Base-by-base conservation (phyloP, 306 rosid species). In the Macrotyloma uniflorum region DNA sequence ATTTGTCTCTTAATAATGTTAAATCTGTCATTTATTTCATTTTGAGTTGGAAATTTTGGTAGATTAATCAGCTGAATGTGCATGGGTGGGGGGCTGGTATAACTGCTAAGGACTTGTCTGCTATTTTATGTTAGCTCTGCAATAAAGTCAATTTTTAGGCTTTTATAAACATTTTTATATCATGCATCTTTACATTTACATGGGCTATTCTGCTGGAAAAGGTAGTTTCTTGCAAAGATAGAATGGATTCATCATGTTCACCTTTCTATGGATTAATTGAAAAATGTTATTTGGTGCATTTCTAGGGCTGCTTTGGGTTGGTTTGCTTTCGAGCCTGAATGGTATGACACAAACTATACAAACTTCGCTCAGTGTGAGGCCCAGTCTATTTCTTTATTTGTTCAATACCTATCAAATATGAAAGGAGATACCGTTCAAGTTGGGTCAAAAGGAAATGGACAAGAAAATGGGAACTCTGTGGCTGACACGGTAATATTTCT, bases 321-420 rank as follows among this genome's bases (percentile, higher is more conserved):
- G 98, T 94, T 94, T 92, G 91, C 98, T 58, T 61, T 81, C 75
- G 89, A 84, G 80, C 93, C 93, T 16, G 97, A 91, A 69, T 95
- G 98, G 98, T 95, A 82, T 72, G 98, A 95, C 81, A 81, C 89
- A 65, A 89, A 85, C 69, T 81, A 89, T 67, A 73, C 87, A 72
- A 95, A 87, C 86, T 95, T 91, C 81, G 76, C 97, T 53, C 97
- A 89, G 79, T 91, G 98, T 47, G 98, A 95, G 86, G 98, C 98
- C 74, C 98, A 92, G 43, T 92, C 98, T 70, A 92, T 93, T 77
- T 89, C 93, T 82, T 82, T 87, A 58, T 93, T 89, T 89, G 93
- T 89, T 72, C 91, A 95, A 68, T 87, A 80, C 88, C 98, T 95
- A 83, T 83, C 91, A 72, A 91, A 88, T 79, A 89, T 85, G 79